phyloP scores from a whole-genome alignment of 139 green algal species.

The Asterochloris erici region DNA sequence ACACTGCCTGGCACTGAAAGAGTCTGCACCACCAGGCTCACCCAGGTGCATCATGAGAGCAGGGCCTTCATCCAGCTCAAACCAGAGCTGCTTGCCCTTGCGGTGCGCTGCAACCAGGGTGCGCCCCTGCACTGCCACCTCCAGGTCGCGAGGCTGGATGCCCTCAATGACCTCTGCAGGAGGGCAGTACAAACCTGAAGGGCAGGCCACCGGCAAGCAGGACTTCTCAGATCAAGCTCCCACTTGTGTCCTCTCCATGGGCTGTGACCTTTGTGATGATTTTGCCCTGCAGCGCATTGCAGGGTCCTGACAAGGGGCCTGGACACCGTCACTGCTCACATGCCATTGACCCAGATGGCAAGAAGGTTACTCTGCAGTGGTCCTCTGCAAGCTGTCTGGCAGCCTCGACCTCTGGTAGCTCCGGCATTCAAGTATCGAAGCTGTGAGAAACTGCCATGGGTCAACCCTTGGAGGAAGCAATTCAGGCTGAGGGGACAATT shows the following conservation, averaged over 20 bases:
- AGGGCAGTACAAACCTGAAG: not conserved
- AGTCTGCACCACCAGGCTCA: not conserved
- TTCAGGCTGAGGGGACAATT: no score
- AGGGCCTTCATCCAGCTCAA: conserved; percentile 53
- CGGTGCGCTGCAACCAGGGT: conserved; percentile 32
- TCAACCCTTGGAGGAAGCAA: no score
- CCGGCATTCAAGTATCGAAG: conserved; percentile 48
- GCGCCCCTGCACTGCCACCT: conserved; percentile 36
- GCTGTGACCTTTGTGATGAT: conserved; percentile 26
- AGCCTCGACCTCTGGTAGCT: conserved; percentile 78
- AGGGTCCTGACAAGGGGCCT: no score
- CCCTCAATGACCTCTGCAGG: conserved; percentile 60
- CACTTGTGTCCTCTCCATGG: no score
- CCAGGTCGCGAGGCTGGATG: conserved; percentile 33
- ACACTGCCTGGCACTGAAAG: not conserved
- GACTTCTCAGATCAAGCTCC: no score
- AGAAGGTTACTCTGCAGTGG: conserved; percentile 30
- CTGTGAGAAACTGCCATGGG: not conserved
- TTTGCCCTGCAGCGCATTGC: not conserved
- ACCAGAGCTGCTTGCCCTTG: conserved; percentile 82
- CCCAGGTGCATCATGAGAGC: conserved; percentile 71
- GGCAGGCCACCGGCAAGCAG: no score
- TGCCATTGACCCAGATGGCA: conserved; percentile 34
- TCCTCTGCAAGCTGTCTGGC: conserved; percentile 43
- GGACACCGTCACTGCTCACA: not conserved